Evolutionary conservation across 441 rosid species (phyloP).

Genomic region (Melastoma candidum): DNA sequence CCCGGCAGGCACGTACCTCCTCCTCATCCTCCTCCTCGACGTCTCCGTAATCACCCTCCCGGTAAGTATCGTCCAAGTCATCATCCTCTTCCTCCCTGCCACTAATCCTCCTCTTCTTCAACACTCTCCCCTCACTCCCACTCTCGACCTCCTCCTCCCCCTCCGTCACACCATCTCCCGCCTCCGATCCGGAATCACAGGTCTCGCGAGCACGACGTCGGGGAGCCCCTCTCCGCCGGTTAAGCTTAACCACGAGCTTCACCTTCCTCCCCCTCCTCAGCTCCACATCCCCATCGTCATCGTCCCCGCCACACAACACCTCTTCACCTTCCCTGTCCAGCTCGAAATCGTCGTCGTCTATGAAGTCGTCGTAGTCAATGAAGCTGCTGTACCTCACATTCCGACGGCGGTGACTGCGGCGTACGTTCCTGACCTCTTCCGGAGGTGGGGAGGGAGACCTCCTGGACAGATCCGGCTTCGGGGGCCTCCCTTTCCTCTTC

Average conservation of each 20-base stretch:
- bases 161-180: not conserved
- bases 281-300: constrained; percentile 14
- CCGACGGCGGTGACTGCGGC: constrained; percentile 71
- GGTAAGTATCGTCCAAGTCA: constrained; percentile 3
- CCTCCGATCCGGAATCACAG: constrained; percentile 23
- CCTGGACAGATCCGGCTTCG: constrained; percentile 81
- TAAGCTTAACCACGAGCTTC: constrained; percentile 55
- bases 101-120: constrained; percentile 55
- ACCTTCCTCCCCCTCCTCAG: constrained; percentile 61
- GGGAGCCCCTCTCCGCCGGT: constrained; percentile 26
- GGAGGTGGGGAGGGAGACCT: constrained; percentile 16
- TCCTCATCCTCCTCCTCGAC: constrained; percentile 7
- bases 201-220: constrained; percentile 19
- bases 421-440: constrained; percentile 27
- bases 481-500: constrained; percentile 92
- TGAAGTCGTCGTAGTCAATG: constrained; percentile 60
- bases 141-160: constrained; percentile 21
- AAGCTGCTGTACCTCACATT: constrained; percentile 65
- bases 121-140: constrained; percentile 27
- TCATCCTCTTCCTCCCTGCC: constrained; percentile 26
- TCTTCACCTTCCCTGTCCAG: constrained; percentile 35
- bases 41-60: constrained; percentile 1
- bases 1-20: constrained; percentile 12
- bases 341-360: constrained; percentile 39
- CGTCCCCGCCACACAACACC: constrained; percentile 3